These are phyloP conservation scores for Pythium myriotylum DNA, from an alignment of 352 stramenopile genomes.

Conservation along the genomic window DNA sequence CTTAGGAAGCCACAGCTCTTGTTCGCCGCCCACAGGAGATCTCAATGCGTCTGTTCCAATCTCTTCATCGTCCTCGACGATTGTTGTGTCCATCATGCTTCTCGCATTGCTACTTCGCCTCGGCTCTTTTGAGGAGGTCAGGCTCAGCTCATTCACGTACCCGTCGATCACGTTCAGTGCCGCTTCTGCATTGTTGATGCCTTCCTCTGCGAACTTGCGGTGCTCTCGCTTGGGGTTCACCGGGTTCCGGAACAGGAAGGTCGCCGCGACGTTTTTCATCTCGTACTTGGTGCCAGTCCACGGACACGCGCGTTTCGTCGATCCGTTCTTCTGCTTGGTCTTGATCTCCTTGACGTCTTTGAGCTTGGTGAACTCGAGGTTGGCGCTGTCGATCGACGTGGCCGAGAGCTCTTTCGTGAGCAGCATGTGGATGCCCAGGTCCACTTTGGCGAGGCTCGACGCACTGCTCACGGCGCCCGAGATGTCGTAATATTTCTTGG, in stretches of 20 bases:
- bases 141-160: conserved; percentile 54
- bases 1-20: conserved; percentile 50
- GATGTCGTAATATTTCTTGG: conserved; percentile 67
- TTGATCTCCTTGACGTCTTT: conserved; percentile 48
- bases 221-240: conserved; percentile 56
- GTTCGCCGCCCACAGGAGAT: conserved; percentile 2
- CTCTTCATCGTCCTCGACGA: conserved; percentile 26
- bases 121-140: conserved; percentile 29
- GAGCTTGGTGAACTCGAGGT: conserved; percentile 62
- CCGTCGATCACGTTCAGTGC: conserved; percentile 57
- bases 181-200: conserved; percentile 24
- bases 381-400: conserved; percentile 53
- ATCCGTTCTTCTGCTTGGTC: conserved; percentile 32
- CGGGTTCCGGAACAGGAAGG: conserved; percentile 55
- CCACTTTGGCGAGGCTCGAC: conserved; percentile 62
- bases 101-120: conserved; percentile 21
- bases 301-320: conserved; percentile 41
- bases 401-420: conserved; percentile 72
- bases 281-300: conserved; percentile 76
- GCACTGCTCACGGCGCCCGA: conserved; percentile 49
- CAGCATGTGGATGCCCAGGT: conserved; percentile 72
- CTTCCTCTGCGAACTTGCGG: conserved; percentile 35
- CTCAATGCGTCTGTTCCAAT: background rate
- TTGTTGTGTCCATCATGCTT: conserved; percentile 43
- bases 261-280: conserved; percentile 70